Percentiles rank a stretch among this genome's conserved stretches.
phyloP scores from a whole-genome alignment of 148 eudicot species.

The Vaccinium myrtillus region DNA sequence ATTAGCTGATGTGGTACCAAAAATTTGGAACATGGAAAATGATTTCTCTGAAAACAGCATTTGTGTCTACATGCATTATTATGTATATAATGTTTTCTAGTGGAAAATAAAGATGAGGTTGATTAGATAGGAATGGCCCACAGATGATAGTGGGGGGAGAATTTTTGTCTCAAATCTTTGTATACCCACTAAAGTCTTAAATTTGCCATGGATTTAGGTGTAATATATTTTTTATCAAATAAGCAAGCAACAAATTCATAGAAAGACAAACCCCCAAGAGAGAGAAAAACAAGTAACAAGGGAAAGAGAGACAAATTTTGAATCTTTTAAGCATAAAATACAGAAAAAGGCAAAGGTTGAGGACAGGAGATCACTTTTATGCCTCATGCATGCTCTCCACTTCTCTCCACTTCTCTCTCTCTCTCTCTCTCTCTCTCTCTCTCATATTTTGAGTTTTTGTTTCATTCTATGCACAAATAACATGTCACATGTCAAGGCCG shows the following conservation, averaged over 20 bases:
- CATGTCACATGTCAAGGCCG: background rate
- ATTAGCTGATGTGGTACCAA: background rate
- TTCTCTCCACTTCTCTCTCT: too few relatives aligned
- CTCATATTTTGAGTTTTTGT: background rate
- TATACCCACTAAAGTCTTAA: background rate
- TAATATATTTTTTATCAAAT: constrained; percentile 11
- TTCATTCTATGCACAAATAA: background rate
- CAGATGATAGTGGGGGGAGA: constrained; percentile 10
- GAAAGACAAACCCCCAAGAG: constrained; percentile 14
- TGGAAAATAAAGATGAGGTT: constrained; percentile 13
- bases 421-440: background rate
- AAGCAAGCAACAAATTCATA: constrained; percentile 11
- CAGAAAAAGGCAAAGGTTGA: constrained; percentile 13
- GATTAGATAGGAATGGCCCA: constrained; percentile 12
- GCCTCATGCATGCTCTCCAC: constrained; percentile 3
- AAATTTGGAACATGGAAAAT: constrained; percentile 11
- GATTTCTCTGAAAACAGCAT: constrained; percentile 6
- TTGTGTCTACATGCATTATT: background rate
- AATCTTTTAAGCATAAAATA: constrained; percentile 11
- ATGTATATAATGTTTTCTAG: background rate
- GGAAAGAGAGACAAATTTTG: constrained; percentile 1
- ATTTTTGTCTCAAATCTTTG: constrained; percentile 27
- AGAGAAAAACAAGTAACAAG: background rate
- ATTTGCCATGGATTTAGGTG: constrained; percentile 12
- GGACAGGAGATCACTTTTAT: constrained; percentile 22